phyloP scores from a whole-genome alignment of 352 stramenopile genomes.

The Pythium guiyangense region DNA sequence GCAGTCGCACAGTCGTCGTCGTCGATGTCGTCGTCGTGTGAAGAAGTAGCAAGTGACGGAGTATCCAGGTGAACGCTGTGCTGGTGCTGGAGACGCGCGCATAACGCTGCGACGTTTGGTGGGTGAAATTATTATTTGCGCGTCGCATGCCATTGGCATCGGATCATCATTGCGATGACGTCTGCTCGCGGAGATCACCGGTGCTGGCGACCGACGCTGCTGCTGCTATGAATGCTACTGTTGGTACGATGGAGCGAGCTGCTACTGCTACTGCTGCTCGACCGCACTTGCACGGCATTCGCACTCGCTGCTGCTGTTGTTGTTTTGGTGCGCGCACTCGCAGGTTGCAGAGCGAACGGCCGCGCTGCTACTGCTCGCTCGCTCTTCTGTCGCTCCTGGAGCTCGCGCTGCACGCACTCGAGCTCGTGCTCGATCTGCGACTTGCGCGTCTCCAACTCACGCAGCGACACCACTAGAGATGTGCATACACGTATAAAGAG shows the following conservation, averaged over 20 bases:
- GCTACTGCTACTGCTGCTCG: slow-evolving; percentile 1
- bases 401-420: slow-evolving; percentile 15
- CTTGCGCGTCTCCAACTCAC: slow-evolving; percentile 52
- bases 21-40: no score
- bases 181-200: neutral
- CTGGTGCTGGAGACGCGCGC: no score
- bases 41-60: neutral
- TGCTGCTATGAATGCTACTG: neutral
- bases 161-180: slow-evolving; percentile 1
- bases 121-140: neutral
- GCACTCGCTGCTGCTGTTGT: neutral
- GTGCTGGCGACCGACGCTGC: neutral
- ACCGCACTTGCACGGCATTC: neutral
- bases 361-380: neutral
- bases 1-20: neutral
- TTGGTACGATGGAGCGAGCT: neutral
- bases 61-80: no score
- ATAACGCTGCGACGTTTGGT: no score
- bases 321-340: slow-evolving; percentile 3
- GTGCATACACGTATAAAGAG: neutral
- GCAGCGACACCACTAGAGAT: slow-evolving; percentile 36
- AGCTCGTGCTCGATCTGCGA: slow-evolving; percentile 33
- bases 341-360: slow-evolving; percentile 11
- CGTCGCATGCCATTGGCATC: neutral
- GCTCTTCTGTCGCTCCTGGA: slow-evolving; percentile 8